Evolutionary conservation across 306 rosid genomes (phyloP), one percentile per base, ranked within the genome.

Genomic region (Sophora flavescens): DNA sequence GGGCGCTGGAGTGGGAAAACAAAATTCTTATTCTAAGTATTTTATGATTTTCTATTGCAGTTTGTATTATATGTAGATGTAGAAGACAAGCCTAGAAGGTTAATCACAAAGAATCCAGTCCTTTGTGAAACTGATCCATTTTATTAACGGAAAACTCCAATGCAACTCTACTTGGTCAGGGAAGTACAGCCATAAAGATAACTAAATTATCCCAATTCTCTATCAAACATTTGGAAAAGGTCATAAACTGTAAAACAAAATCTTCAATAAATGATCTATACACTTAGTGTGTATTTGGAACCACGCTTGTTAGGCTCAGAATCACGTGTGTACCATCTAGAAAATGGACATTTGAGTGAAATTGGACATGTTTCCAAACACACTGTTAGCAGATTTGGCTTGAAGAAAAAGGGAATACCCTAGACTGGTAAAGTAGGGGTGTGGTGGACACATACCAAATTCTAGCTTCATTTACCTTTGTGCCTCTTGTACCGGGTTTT

Each of bases 401-500:
- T 26, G 56, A 39, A 11, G 41, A 39, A 54, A 36, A 54, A 33
- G 18, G 35, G 17, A 71, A 18, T 12, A 50, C 15, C 42, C 44
- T 13, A 38, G 26, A 12, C 36, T 28, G 41, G 35, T 18, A 39
- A 64, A 18, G 63, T 7, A 30, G 10, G 16, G 8, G 32, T 14
- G 63, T 6, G 33, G 6, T 70, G 32, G 22, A 32, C 39, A 59
- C 6, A 48, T 47, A 16, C 33, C 54, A 61, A 17, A 38, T 53
- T 54, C 0, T 1, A 70, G 42, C 16, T 48, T 44, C 4, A 53
- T 51, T 70, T 61, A 94, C 98, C 98, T 87, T 89, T 90, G 86
- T 88, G 97, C 81, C 97, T 88, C 84, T 87, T 92, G 86, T 95
- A 95, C 76, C 86, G 86, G 61, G 97, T 95, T 89, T 95, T 95